phyloP scores from a whole-genome alignment of 2,329 filamentous ascomycete genomes.

The Fonsecaea monophora region DNA sequence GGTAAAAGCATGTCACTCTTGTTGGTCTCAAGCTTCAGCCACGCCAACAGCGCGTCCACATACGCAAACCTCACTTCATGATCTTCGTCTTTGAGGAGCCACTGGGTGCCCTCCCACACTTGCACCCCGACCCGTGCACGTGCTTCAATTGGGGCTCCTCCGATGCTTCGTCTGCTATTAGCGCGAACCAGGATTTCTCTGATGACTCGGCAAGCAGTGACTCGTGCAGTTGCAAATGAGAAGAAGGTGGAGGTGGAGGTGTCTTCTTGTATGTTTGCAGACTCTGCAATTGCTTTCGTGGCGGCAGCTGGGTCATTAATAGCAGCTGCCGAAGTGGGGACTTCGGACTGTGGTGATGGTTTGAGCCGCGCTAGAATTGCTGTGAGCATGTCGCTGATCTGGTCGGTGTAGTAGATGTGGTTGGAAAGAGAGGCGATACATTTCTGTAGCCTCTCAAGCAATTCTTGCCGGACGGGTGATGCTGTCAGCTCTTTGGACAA shows the following conservation, averaged over 20 bases:
- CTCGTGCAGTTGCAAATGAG: conserved; percentile 66
- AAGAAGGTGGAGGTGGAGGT: conserved; percentile 65
- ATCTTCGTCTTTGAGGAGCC: conserved; percentile 82
- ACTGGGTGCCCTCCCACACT: conserved; percentile 96
- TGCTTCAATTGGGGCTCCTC: conserved; percentile 68
- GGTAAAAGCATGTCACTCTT: conserved; percentile 67
- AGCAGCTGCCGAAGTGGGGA: conserved; percentile 54
- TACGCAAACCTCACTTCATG: conserved; percentile 83
- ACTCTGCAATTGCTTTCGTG: conserved; percentile 57
- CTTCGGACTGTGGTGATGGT: conserved; percentile 60
- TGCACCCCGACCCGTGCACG: conserved; percentile 78
- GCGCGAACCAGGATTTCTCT: conserved; percentile 83
- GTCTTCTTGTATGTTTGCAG: conserved; percentile 60
- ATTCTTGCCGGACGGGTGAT: conserved; percentile 61
- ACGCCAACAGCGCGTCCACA: conserved; percentile 79
- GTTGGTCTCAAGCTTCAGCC: conserved; percentile 82
- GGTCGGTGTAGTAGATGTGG: conserved; percentile 95
- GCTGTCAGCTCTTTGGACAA: conserved; percentile 53
- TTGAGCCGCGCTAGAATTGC: conserved; percentile 80
- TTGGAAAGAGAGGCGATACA: conserved; percentile 92
- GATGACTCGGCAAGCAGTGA: conserved; percentile 75
- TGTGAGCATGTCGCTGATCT: conserved; percentile 91
- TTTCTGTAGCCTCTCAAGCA: conserved; percentile 74
- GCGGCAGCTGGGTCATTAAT: conserved; percentile 59
- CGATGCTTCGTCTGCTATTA: conserved; percentile 68